Base-by-base conservation (phyloP, 2,329 filamentous ascomycete species). In the Botrytis elliptica region DNA sequence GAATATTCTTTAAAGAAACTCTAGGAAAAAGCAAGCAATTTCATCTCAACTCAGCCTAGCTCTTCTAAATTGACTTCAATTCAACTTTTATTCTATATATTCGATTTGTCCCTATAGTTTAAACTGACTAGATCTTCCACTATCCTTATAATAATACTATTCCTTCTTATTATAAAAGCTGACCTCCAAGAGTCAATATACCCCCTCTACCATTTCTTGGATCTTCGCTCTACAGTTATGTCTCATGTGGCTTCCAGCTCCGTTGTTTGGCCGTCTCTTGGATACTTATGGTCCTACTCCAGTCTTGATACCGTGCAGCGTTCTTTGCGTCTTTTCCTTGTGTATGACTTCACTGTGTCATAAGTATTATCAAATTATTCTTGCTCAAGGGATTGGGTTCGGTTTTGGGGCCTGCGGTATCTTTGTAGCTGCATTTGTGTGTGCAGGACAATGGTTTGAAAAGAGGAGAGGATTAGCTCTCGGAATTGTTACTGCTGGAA, bases 341-440 rank as follows among this genome's bases (percentile, higher is more conserved):
- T 89, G 91, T 86, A 90, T 91, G 88, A 84, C 87, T 0, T 87
- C 84, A n/a, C 80, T 91, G 74, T 89, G 83, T 67, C 86, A 82
- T 0, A 76, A 86, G 66, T 88, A 88, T 78, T 89, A 85, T 75
- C 87, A 88, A 55, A 85, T 88, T 76, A 80, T 88, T 65, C 81
- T 86, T 2, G 80, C 83, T 0, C 85, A 87, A 76, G 84, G 84
- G 0, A 72, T 86, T 0, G 84, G 83, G 71, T 84, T 84, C 63
- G 82, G 83, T 57, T 80, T 84, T 62, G 83, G 85, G 18, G 81
- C 85, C 20, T 81, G 83, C 60, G 80, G 84, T 52, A 81, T 86
- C 71, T 85, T 85, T 77, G 84, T 83, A 62, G 82, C 82, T 25
- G 79, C 82, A 10, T 81, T 83, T 72, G 79, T 81, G 3, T 80